phyloP scores from a whole-genome alignment of 1,284 basidiomycete species.

The Trametes polyzona region DNA sequence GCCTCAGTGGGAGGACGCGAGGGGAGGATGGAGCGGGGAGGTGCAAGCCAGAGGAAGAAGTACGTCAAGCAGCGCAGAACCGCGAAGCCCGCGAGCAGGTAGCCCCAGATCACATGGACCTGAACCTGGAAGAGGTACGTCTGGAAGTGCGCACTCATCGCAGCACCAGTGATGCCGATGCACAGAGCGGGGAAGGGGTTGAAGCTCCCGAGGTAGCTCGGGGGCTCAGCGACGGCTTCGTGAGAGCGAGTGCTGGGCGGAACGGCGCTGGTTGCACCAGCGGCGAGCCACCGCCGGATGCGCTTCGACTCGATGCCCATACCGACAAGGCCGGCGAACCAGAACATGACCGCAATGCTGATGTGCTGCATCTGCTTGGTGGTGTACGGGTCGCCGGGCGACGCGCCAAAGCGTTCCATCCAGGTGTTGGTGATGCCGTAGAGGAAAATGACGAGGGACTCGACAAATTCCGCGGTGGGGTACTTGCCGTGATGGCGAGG shows the following conservation, averaged over 20 bases:
- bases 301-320: conserved; percentile 87
- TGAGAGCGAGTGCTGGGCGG: conserved; percentile 39
- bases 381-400: conserved; percentile 83
- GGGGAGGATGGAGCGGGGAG: conserved; percentile 78
- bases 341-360: conserved; percentile 96
- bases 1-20: conserved; percentile 96
- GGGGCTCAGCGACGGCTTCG: conserved; percentile 61
- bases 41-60: conserved; percentile 90
- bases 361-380: conserved; percentile 97
- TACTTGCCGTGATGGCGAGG: conserved; percentile 45
- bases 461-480: conserved; percentile 85
- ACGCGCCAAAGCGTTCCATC: conserved; percentile 94
- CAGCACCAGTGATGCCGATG: conserved; percentile 91
- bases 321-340: conserved; percentile 90
- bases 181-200: conserved; percentile 95
- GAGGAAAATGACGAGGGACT: conserved; percentile 85
- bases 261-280: conserved; percentile 53
- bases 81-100: conserved; percentile 83
- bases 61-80: conserved; percentile 86
- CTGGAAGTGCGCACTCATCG: conserved; percentile 96
- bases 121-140: conserved; percentile 89
- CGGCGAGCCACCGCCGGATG: conserved; percentile 71
- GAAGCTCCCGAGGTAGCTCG: conserved; percentile 80
- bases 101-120: conserved; percentile 92
- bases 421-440: conserved; percentile 94